phyloP scores from a whole-genome alignment of 192 early-diverging fungal genomes.

The Thamnidium elegans region DNA sequence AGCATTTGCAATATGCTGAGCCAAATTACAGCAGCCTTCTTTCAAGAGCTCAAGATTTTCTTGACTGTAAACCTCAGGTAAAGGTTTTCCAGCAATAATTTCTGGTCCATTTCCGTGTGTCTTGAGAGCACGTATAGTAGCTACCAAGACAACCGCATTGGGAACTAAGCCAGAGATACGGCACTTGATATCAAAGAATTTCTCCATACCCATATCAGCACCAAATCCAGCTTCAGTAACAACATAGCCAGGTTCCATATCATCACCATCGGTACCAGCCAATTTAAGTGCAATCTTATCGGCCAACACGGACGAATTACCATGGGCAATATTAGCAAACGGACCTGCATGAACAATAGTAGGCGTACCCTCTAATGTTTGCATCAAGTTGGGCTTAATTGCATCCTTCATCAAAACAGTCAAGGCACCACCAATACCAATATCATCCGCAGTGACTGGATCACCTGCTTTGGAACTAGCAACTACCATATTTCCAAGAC shows the following conservation, averaged over 20 bases:
- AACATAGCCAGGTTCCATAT: constrained; percentile 72
- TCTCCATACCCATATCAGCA: constrained; percentile 99
- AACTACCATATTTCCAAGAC: constrained; percentile 93
- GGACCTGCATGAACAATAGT: constrained; percentile 98
- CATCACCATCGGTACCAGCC: constrained; percentile 68
- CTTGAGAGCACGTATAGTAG: constrained; percentile 91
- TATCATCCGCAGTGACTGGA: constrained; percentile 93
- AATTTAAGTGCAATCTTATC: constrained; percentile 93
- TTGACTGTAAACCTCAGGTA: constrained; percentile 81
- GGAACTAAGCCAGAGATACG: constrained; percentile 82
- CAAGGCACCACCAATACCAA: constrained; percentile 91
- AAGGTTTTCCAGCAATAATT: constrained; percentile 81
- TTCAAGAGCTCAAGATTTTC: constrained; percentile 83
- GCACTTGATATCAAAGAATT: constrained; percentile 99
- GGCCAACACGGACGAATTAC: constrained; percentile 92
- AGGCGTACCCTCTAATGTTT: constrained; percentile 96
- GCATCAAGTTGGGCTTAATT: constrained; percentile 97
- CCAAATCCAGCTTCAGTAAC: constrained; percentile 99
- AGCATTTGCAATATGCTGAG: constrained; percentile 89
- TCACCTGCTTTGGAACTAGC: constrained; percentile 75
- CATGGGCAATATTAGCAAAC: constrained; percentile 98
- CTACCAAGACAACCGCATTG: constrained; percentile 89
- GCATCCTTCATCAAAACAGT: constrained; percentile 98
- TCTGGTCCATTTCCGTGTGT: constrained; percentile 96
- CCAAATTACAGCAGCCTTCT: constrained; percentile 81